phyloP scores from a whole-genome alignment of 116 monocot species.

The Dioscorea cayenensis region DNA sequence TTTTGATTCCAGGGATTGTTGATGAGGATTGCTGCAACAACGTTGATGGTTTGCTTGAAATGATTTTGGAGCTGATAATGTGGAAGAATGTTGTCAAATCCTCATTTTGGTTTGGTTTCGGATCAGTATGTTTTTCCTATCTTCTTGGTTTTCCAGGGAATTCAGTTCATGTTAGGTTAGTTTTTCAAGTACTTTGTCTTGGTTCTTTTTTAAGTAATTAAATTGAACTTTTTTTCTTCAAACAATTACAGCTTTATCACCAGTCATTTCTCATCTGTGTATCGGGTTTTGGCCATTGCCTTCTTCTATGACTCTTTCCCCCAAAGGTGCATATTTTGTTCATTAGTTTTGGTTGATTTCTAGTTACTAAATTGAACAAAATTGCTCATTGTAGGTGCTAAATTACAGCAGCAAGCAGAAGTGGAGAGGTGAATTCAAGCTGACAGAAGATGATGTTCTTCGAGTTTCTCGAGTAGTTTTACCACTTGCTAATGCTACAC shows the following conservation, averaged over 20 bases:
- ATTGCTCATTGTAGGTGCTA: neutral
- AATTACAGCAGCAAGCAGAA: constrained; percentile 39
- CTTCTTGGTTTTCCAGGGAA: constrained; percentile 60
- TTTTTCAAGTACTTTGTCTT: too few relatives aligned
- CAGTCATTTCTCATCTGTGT: constrained; percentile 50
- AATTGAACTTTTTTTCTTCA: neutral
- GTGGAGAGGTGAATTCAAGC: constrained; percentile 12
- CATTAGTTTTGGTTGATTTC: neutral
- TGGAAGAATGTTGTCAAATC: constrained; percentile 83
- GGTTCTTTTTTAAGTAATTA: neutral
- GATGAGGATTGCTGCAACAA: constrained; percentile 1
- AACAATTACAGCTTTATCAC: constrained; percentile 52
- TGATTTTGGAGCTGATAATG: constrained; percentile 48
- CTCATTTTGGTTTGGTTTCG: constrained; percentile 82
- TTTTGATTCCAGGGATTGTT: neutral
- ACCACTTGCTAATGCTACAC: constrained; percentile 48
- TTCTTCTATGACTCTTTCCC: constrained; percentile 66
- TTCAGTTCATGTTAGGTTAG: constrained; percentile 62
- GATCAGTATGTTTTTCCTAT: constrained; percentile 70
- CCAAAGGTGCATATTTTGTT: constrained; percentile 26
- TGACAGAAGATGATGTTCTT: constrained; percentile 69
- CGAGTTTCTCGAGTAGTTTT: constrained; percentile 33
- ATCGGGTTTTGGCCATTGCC: constrained; percentile 53
- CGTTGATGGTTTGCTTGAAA: constrained; percentile 16
- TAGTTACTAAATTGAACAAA: neutral